Percentiles rank a stretch among this genome's conserved stretches.
Evolutionary conservation across 1,139 yeast genomes (phyloP).

Genomic region (Suhomyces choctaworum): DNA sequence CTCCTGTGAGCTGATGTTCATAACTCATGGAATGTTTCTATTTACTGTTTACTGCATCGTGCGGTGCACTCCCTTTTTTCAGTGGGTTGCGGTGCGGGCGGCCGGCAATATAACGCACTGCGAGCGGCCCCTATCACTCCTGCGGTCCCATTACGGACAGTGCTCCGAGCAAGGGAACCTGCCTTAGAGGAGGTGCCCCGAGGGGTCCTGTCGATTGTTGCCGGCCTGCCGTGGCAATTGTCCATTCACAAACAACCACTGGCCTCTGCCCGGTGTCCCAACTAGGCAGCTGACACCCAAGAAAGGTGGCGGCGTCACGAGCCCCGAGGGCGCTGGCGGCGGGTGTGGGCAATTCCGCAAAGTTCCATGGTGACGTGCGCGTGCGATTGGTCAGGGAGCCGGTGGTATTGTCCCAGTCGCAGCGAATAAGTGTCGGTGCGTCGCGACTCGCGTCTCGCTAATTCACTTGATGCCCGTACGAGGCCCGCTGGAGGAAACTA

Average conservation of each 20-base stretch:
- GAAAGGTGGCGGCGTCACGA: neutral
- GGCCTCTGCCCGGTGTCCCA: neutral
- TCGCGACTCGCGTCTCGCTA: neutral
- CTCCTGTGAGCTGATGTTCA: neutral
- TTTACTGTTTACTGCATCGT: constrained; percentile 1
- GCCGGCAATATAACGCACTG: neutral
- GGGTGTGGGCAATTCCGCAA: no score
- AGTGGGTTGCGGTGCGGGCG: neutral
- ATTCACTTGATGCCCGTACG: no score
- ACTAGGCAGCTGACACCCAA: neutral
- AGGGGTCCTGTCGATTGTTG: neutral
- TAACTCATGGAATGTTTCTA: constrained; percentile 3
- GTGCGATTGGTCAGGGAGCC: neutral
- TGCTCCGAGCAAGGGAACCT: no score
- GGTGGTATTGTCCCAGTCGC: neutral
- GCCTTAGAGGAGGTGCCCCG: neutral
- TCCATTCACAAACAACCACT: neutral
- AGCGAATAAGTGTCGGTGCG: neutral
- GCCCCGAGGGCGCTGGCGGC: neutral
- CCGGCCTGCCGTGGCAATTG: neutral
- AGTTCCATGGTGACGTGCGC: neutral
- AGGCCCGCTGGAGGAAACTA: no score
- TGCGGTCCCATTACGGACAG: no score
- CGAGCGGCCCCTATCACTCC: no score
- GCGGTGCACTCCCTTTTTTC: neutral